These are phyloP conservation scores for Spirogloea muscicola DNA, from an alignment of 139 green algal genomes.

Conservation along the genomic window DNA sequence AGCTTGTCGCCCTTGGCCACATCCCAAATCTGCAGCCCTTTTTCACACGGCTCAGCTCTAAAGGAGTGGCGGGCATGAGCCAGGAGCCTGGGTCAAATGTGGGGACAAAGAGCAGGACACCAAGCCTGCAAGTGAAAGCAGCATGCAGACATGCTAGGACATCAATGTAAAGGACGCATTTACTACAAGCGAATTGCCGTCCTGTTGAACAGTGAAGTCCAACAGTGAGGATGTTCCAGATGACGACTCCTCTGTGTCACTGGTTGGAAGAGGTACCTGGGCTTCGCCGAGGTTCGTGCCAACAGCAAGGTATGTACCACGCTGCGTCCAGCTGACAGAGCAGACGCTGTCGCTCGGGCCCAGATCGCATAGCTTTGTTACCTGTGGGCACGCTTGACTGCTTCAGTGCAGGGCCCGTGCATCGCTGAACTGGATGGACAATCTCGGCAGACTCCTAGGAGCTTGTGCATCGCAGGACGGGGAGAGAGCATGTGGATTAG, in stretches of 20 bases:
- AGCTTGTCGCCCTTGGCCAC: slow-evolving; percentile 49
- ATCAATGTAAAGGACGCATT: background rate
- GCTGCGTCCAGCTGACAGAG: slow-evolving; percentile 81
- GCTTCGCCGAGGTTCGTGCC: slow-evolving; percentile 78
- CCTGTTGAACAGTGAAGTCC: background rate
- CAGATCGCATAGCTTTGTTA: slow-evolving; percentile 91
- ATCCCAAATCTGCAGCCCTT: slow-evolving; percentile 59
- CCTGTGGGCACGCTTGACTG: slow-evolving; percentile 44
- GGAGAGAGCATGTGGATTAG: background rate
- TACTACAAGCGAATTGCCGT: background rate
- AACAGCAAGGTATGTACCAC: slow-evolving; percentile 82
- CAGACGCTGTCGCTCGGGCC: slow-evolving; percentile 69
- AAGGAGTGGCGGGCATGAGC: background rate
- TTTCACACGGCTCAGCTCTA: no score
- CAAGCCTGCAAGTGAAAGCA: background rate
- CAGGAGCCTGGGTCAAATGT: background rate
- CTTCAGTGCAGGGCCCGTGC: background rate
- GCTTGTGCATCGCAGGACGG: background rate
- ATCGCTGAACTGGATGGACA: background rate
- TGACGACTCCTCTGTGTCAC: background rate
- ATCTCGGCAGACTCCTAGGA: background rate
- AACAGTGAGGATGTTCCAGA: background rate
- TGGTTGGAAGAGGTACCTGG: slow-evolving; percentile 45
- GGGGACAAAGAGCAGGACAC: background rate
- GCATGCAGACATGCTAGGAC: background rate